Evolutionary conservation across 2,329 filamentous ascomycete species (phyloP).

Genomic region (Cercospora sesami): DNA sequence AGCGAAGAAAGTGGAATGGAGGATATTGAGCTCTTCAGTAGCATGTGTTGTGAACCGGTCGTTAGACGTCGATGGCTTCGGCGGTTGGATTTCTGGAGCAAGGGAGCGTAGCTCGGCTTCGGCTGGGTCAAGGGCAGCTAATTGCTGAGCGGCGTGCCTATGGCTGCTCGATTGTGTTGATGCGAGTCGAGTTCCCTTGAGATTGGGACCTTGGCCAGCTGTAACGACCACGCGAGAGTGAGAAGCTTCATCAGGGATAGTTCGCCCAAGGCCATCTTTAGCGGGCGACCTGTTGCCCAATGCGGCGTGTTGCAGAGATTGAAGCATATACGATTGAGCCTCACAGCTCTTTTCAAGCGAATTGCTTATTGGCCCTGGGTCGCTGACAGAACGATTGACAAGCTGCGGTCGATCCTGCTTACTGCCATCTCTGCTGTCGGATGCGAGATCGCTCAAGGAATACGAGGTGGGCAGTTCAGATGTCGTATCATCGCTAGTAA

Average conservation of each 20-base stretch:
- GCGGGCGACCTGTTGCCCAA: background rate
- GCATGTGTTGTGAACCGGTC: constrained; percentile 34
- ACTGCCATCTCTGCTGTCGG: constrained; percentile 15
- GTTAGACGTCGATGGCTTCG: constrained; percentile 27
- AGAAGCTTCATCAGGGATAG: background rate
- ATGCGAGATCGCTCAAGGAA: constrained; percentile 35
- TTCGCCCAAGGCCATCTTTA: background rate
- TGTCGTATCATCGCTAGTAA: constrained; percentile 24
- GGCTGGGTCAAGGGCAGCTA: background rate
- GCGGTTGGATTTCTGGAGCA: constrained; percentile 27
- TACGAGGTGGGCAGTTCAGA: constrained; percentile 41
- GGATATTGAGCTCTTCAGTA: constrained; percentile 35
- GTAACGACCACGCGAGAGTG: background rate
- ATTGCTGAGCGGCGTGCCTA: background rate
- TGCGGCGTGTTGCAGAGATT: background rate
- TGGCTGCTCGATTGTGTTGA: background rate
- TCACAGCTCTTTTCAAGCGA: background rate
- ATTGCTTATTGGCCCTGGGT: constrained; percentile 23
- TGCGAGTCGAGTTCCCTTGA: background rate
- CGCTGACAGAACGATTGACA: constrained; percentile 29
- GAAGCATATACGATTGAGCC: background rate
- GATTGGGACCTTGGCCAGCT: background rate
- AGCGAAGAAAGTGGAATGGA: constrained; percentile 32
- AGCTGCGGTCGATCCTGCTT: constrained; percentile 19
- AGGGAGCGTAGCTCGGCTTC: background rate